These are phyloP conservation scores for Rhypophila decipiens DNA, from an alignment of 495 filamentous ascomycete species.

Conservation along the genomic window DNA sequence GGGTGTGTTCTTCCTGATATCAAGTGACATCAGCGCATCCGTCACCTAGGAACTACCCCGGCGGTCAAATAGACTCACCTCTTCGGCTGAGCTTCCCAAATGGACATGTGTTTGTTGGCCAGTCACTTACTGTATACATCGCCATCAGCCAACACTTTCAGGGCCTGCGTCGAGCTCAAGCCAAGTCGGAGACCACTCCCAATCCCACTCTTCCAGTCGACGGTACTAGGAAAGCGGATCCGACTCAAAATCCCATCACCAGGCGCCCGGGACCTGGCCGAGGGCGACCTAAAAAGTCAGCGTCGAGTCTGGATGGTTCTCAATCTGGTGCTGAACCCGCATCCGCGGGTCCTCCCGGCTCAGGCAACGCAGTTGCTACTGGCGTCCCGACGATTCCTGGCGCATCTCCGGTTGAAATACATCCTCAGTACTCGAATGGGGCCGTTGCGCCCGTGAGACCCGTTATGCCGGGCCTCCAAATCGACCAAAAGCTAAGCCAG, in stretches of 20 bases:
- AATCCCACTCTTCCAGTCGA: neutral
- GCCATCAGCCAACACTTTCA: constrained; percentile 47
- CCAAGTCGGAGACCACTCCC: constrained; percentile 34
- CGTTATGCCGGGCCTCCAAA: constrained; percentile 5
- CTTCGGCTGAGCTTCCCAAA: too few relatives aligned
- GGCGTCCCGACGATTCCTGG: neutral
- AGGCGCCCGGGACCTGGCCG: constrained; percentile 43
- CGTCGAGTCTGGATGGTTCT: constrained; percentile 11
- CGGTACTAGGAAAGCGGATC: constrained; percentile 30
- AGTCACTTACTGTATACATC: too few relatives aligned
- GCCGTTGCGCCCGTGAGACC: neutral
- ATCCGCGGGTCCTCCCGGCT: neutral
- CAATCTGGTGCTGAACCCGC: constrained; percentile 2
- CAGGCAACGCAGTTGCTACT: neutral
- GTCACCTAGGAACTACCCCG: too few relatives aligned
- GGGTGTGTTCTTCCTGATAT: too few relatives aligned
- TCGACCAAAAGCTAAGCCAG: constrained; percentile 4
- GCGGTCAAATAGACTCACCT: too few relatives aligned
- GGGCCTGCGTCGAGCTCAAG: constrained; percentile 40
- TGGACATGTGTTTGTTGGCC: too few relatives aligned
- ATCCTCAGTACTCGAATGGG: neutral
- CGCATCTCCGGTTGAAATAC: neutral
- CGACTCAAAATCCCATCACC: constrained; percentile 42
- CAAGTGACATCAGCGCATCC: too few relatives aligned
- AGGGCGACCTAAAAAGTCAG: constrained; percentile 40